Evolutionary conservation across 768 basidiomycete species (phyloP).

Genomic region (Xerocomellus intermedius): DNA sequence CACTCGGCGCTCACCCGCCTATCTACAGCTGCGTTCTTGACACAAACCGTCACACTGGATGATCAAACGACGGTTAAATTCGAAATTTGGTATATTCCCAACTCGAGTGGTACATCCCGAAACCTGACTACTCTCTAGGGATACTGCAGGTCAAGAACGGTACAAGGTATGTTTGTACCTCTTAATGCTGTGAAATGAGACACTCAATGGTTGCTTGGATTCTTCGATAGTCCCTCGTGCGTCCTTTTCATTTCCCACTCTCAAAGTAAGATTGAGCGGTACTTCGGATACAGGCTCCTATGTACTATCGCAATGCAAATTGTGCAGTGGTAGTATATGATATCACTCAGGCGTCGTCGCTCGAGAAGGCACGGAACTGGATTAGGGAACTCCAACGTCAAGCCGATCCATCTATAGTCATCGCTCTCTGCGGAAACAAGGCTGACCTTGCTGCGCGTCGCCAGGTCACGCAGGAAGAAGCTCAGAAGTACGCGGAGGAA

Average conservation of each 20-base stretch:
- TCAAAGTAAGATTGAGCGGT: background rate
- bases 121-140: slow-evolving; percentile 48
- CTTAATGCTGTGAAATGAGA: background rate
- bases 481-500: slow-evolving; percentile 88
- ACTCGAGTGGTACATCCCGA: background rate
- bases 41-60: slow-evolving; percentile 92
- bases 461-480: slow-evolving; percentile 84
- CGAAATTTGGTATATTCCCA: slow-evolving; percentile 82
- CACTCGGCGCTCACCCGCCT: slow-evolving; percentile 16
- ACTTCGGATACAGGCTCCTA: slow-evolving; percentile 61
- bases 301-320: slow-evolving; percentile 96
- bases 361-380: slow-evolving; percentile 96
- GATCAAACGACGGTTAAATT: slow-evolving; percentile 94
- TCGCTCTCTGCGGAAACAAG: slow-evolving; percentile 97
- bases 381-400: slow-evolving; percentile 96
- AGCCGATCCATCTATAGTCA: slow-evolving; percentile 95
- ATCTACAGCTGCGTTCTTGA: slow-evolving; percentile 85
- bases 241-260: slow-evolving; percentile 19
- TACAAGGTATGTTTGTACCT: slow-evolving; percentile 63
- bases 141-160: slow-evolving; percentile 93
- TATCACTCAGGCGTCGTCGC: slow-evolving; percentile 87
- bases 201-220: background rate
- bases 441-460: slow-evolving; percentile 80
- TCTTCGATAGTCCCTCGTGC: slow-evolving; percentile 43
- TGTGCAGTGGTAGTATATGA: slow-evolving; percentile 96